Percentiles rank a stretch among this genome's conserved stretches.
phyloP scores from a whole-genome alignment of 208 protist genomes.

The Lotmaria passim region DNA sequence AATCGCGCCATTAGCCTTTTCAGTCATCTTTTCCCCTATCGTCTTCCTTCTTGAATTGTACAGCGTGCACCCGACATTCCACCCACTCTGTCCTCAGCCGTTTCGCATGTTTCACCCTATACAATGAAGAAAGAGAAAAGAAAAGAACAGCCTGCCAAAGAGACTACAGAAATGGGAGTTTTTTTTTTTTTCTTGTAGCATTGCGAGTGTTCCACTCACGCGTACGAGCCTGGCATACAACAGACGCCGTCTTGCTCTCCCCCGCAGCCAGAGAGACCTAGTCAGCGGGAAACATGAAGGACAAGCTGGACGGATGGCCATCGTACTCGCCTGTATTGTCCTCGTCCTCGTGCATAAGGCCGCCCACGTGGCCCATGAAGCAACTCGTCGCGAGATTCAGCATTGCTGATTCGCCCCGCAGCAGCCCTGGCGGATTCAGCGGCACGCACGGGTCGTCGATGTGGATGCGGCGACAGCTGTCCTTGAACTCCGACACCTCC shows the following conservation, averaged over 20 bases:
- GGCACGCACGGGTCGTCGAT: conserved; percentile 34
- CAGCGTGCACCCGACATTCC: background rate
- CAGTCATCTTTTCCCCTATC: too few relatives aligned
- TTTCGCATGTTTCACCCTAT: background rate
- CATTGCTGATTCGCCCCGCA: conserved; percentile 33
- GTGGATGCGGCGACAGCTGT: conserved; percentile 70
- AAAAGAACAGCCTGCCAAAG: background rate
- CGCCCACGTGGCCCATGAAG: conserved; percentile 39
- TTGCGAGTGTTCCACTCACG: background rate
- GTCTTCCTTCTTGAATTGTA: too few relatives aligned
- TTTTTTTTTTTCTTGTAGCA: background rate
- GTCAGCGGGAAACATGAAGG: conserved; percentile 46
- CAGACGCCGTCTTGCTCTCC: too few relatives aligned
- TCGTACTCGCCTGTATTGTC: conserved; percentile 30
- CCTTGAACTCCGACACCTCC: conserved; percentile 78
- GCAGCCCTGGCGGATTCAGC: conserved; percentile 28
- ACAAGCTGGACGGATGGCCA: conserved; percentile 36
- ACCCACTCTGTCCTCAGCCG: background rate
- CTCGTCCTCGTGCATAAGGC: conserved; percentile 19
- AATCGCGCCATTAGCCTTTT: too few relatives aligned
- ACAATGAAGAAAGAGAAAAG: background rate
- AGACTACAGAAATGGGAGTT: background rate
- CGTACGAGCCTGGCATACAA: too few relatives aligned
- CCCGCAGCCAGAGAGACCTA: too few relatives aligned
- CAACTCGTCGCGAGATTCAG: conserved; percentile 64